Evolutionary conservation across 2,329 filamentous ascomycete species (phyloP), one percentile per base, ranked within the genome.

Genomic region (Neocatenulostroma microsporum): DNA sequence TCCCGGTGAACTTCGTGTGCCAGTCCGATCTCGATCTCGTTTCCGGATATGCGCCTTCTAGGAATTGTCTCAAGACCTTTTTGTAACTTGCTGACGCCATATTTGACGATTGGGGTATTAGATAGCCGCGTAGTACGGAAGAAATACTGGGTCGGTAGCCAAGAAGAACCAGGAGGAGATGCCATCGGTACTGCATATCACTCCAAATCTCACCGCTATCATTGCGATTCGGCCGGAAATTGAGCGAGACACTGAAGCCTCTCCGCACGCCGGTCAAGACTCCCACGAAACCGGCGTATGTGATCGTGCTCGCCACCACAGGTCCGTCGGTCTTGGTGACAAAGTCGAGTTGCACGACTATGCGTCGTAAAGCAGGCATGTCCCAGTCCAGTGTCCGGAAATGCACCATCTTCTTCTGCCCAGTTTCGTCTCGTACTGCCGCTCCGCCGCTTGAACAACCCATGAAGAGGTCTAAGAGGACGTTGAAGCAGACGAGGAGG

Each of bases 391-490:
- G 44, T 3, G 70, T 74, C 12, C 73, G 61, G 45, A 76, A 76
- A 53, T 76, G 73, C 43, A 75, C 49, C 60, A 76, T 67, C 23
- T 60, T 56, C 14, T 46, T 42, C 44, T 34, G 45, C n/a, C 35
- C 31, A 2, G 46, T 44, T 8, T 35, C 43, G 15, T 50, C 51
- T 21, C 46, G 41, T 7, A 62, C 52, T 21, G 54, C 43, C 4
- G 62, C 60, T 12, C 65, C 73, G 14, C 74, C 73, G 42, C 74
- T 79, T 1, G 78, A 81, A 51, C 79, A 82, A 2, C 78, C 78
- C 58, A 82, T 70, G 23, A 82, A 61, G 4, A 74, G 58, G 48
- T 83, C 79, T 2, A 82, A 62, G 2, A 81, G 57, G 2, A 75
- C 73, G 46, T 82, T 82, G 47, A 80, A 69, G 3, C 70, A 69